Conservation (phyloP, 208 protist genomes). For the Wallacemonas sp. region DNA sequence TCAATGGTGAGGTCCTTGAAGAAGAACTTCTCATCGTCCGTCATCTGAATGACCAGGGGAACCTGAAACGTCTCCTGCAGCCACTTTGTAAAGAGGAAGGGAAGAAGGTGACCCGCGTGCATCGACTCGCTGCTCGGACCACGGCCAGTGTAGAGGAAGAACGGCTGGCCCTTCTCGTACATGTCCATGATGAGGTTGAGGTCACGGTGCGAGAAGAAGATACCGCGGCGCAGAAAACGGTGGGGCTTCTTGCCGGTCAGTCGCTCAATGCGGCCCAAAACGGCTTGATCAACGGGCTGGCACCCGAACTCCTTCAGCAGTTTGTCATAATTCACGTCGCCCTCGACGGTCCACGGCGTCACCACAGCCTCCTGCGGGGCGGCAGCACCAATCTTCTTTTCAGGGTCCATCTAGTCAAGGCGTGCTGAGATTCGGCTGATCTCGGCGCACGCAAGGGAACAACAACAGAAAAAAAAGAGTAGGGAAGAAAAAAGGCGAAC, state of each 20-base stretch:
- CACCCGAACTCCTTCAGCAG: conserved; percentile 93
- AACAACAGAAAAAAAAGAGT: not conserved
- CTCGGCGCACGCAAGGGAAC: not conserved
- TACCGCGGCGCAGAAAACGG: conserved; percentile 90
- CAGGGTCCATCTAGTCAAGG: not conserved
- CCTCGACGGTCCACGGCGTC: conserved; percentile 93
- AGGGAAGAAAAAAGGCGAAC: conserved; percentile 2
- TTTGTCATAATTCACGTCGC: conserved; percentile 95
- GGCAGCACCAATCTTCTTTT: not conserved
- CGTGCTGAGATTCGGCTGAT: not conserved
- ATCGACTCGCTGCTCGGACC: conserved; percentile 98
- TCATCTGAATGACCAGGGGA: conserved; percentile 99
- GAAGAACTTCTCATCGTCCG: conserved; percentile 99
- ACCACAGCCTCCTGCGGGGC: conserved; percentile 56
- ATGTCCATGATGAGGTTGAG: conserved; percentile 97
- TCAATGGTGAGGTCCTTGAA: conserved; percentile 97
- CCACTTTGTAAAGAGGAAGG: conserved; percentile 99
- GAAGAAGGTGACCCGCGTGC: conserved; percentile 99
- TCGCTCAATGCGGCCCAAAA: conserved; percentile 88
- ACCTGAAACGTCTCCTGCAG: conserved; percentile 99
- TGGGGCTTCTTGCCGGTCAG: conserved; percentile 88
- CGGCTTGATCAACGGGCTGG: conserved; percentile 72
- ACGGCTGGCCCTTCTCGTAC: conserved; percentile 96
- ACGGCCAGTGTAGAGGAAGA: conserved; percentile 99
- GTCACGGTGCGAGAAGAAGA: conserved; percentile 99